Percentiles rank a stretch among this genome's conserved stretches.
phyloP scores from a whole-genome alignment of 1,284 basidiomycete genomes.

The Fomitopsis pinicola region DNA sequence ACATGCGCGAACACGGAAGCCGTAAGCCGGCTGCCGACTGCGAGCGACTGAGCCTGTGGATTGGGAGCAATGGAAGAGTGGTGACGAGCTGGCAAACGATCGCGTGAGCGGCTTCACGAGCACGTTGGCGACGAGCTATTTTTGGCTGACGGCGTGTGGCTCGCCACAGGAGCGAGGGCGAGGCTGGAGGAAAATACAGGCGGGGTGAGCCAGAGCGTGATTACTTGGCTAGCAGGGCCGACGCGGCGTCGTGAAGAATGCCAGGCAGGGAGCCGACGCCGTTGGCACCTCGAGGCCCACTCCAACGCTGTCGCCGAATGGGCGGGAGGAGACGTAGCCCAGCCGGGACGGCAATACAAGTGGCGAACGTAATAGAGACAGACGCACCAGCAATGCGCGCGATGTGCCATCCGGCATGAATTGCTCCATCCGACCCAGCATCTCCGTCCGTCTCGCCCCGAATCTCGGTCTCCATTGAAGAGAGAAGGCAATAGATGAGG shows the following conservation, averaged over 20 bases:
- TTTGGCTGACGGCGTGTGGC: neutral
- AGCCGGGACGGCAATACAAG: neutral
- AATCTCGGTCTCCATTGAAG: neutral
- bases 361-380: neutral
- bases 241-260: neutral
- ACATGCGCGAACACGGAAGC: neutral
- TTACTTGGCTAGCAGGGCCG: neutral
- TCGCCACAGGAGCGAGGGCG: neutral
- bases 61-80: neutral
- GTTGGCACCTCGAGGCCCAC: neutral
- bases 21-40: neutral
- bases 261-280: neutral
- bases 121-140: neutral
- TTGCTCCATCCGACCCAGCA: neutral
- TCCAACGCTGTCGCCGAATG: neutral
- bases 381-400: neutral
- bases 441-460: neutral
- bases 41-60: neutral
- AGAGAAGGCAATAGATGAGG: neutral
- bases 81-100: neutral
- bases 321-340: neutral
- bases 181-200: neutral
- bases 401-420: neutral
- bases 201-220: neutral
- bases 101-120: neutral